Evolutionary conservation across 1,139 yeast genomes (phyloP).

Genomic region (Kurtzmaniella natalensis): DNA sequence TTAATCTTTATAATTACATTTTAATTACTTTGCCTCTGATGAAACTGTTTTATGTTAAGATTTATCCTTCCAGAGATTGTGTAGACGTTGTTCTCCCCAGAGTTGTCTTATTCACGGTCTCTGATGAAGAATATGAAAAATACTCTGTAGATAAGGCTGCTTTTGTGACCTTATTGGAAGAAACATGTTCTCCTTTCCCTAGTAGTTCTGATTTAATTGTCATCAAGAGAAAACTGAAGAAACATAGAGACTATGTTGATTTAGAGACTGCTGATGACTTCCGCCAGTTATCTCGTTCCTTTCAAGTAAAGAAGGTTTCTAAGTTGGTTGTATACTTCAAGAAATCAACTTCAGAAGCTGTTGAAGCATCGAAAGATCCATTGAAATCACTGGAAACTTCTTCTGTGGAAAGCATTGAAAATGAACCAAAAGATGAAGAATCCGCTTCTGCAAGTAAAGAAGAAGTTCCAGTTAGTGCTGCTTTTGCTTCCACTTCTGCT

Average conservation of each 20-base stretch:
- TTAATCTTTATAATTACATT: no score
- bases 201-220: slow-evolving; percentile 5
- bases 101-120: slow-evolving; percentile 1
- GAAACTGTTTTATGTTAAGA: background rate
- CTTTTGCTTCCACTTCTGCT: background rate
- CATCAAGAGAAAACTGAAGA: slow-evolving; percentile 38
- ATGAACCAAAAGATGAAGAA: no score
- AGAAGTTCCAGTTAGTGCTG: background rate
- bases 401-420: background rate
- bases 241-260: slow-evolving; percentile 35
- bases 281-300: slow-evolving; percentile 41
- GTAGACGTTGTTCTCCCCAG: background rate
- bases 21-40: background rate
- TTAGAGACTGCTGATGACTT: slow-evolving; percentile 40
- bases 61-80: background rate
- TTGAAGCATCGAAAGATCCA: background rate
- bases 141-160: slow-evolving; percentile 13
- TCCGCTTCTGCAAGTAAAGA: no score
- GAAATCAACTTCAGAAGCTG: slow-evolving; percentile 1
- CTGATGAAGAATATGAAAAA: slow-evolving; percentile 3
- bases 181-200: slow-evolving; percentile 1
- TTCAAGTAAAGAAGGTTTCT: slow-evolving; percentile 39
- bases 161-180: slow-evolving; percentile 12
- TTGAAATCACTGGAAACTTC: background rate
- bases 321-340: slow-evolving; percentile 20